Evolutionary conservation across 2,329 filamentous ascomycete species (phyloP).

Genomic region (Pseudocercospora crystallina): DNA sequence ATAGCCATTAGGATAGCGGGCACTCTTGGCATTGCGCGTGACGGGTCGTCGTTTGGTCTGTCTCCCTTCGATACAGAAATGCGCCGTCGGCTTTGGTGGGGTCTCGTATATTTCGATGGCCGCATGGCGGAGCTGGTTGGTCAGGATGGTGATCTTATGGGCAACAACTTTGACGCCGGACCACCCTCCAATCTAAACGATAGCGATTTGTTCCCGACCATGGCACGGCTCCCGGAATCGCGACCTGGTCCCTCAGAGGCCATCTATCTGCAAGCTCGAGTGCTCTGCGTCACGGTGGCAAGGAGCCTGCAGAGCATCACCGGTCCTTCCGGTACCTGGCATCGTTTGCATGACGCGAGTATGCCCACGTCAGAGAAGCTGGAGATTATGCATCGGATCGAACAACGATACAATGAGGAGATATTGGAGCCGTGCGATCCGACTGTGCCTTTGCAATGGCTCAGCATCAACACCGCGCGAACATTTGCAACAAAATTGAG

Average conservation of each 20-base stretch:
- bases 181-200: slow-evolving; percentile 56
- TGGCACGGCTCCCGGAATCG: slow-evolving; percentile 35
- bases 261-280: slow-evolving; percentile 27
- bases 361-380: slow-evolving; percentile 26
- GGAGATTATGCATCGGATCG: slow-evolving; percentile 25
- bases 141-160: slow-evolving; percentile 28
- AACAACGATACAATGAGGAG: slow-evolving; percentile 25
- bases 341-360: slow-evolving; percentile 21
- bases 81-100: slow-evolving; percentile 37
- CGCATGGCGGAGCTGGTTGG: slow-evolving; percentile 63
- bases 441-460: slow-evolving; percentile 26
- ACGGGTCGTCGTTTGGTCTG: slow-evolving; percentile 30
- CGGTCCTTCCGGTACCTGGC: slow-evolving; percentile 27
- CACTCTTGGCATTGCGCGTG: slow-evolving; percentile 40
- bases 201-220: slow-evolving; percentile 48
- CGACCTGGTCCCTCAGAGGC: slow-evolving; percentile 33
- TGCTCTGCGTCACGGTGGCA: slow-evolving; percentile 19
- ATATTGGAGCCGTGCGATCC: slow-evolving; percentile 28
- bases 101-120: slow-evolving; percentile 64
- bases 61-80: slow-evolving; percentile 37
- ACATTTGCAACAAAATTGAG: slow-evolving; percentile 27
- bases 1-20: slow-evolving; percentile 46
- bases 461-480: slow-evolving; percentile 27
- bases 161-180: slow-evolving; percentile 26
- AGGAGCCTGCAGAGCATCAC: slow-evolving; percentile 23